These are phyloP conservation scores for Solanum pimpinellifolium DNA, from an alignment of 257 asterid genomes.

Conservation along the genomic window DNA sequence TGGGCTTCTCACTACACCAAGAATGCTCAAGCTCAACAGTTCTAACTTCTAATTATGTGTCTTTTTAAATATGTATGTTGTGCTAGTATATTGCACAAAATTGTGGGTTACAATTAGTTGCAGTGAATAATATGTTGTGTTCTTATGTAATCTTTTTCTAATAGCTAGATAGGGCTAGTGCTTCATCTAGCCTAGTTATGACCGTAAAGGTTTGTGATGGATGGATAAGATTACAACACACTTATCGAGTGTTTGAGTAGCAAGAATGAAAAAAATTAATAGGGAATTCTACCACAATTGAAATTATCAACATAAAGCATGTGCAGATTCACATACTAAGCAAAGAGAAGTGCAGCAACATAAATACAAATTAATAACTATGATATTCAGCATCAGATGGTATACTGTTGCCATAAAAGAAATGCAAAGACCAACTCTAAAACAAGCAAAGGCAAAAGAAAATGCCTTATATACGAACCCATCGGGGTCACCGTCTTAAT, in stretches of 20 bases:
- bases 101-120: not conserved
- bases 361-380: not conserved
- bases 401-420: not conserved
- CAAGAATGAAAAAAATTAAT: not conserved
- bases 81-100: not conserved
- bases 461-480: not conserved
- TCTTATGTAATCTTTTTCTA: not conserved
- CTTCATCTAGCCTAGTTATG: not conserved
- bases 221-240: not conserved
- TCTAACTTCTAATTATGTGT: not conserved
- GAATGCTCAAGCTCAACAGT: not conserved
- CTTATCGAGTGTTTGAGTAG: not conserved
- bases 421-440: not conserved
- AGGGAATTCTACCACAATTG: not conserved
- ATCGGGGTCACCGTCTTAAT: not conserved
- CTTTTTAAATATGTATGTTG: not conserved
- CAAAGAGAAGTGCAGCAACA: not conserved
- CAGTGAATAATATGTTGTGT: not conserved
- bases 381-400: not conserved
- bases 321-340: not conserved
- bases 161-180: not conserved
- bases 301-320: not conserved
- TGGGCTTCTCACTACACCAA: slow-evolving; percentile 3
- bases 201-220: not conserved
- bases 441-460: not conserved